Evolutionary conservation across 495 filamentous ascomycete genomes (phyloP).

Genomic region (Hamigera avellanea): DNA sequence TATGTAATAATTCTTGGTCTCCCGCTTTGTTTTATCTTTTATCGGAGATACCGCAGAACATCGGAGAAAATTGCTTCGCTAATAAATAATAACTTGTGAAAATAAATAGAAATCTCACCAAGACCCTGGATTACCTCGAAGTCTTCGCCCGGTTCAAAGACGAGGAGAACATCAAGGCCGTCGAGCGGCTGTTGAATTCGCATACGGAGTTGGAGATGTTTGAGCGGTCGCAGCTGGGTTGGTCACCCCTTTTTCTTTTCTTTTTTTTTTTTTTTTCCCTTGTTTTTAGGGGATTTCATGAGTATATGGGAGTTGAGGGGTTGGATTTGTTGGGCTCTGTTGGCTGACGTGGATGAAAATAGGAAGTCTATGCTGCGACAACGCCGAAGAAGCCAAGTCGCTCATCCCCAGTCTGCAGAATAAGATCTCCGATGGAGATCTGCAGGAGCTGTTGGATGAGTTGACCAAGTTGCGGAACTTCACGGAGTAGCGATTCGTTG

Average conservation of each 20-base stretch:
- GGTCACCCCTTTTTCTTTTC: slow-evolving; percentile 19
- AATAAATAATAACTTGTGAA: neutral
- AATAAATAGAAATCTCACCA: slow-evolving; percentile 51
- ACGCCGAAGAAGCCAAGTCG: slow-evolving; percentile 89
- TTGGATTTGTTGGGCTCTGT: slow-evolving; percentile 5
- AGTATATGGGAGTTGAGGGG: neutral
- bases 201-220: slow-evolving; percentile 77
- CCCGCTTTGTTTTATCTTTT: neutral
- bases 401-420: slow-evolving; percentile 80
- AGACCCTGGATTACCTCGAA: slow-evolving; percentile 84
- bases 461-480: slow-evolving; percentile 65
- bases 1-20: slow-evolving; percentile 6
- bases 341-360: slow-evolving; percentile 3
- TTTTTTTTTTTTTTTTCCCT: slow-evolving; percentile 5
- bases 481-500: slow-evolving; percentile 28
- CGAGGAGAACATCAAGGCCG: slow-evolving; percentile 84
- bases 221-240: slow-evolving; percentile 87
- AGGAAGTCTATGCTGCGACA: slow-evolving; percentile 88
- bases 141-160: slow-evolving; percentile 91
- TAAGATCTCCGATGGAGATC: slow-evolving; percentile 78
- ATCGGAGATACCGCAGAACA: neutral
- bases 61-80: neutral
- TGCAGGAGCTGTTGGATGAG: slow-evolving; percentile 82
- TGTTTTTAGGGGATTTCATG: neutral
- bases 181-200: slow-evolving; percentile 68